Evolutionary conservation across 2,329 filamentous ascomycete genomes (phyloP).

Genomic region (Phialemonium atrogriseum): DNA sequence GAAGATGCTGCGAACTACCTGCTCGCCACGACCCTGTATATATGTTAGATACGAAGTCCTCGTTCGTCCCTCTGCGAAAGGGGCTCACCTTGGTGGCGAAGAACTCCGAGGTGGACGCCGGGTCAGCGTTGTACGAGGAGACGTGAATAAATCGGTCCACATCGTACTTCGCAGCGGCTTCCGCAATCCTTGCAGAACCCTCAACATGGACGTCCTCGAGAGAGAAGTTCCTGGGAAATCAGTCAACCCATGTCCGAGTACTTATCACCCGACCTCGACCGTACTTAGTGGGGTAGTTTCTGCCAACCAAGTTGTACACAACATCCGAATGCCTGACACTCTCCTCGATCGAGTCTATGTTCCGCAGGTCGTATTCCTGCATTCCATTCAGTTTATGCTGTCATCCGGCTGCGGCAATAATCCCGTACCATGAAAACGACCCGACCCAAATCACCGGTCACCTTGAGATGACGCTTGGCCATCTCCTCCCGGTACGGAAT

Average conservation of each 20-base stretch:
- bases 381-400: constrained; percentile 11
- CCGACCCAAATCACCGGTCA: constrained; percentile 87
- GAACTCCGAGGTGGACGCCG: constrained; percentile 77
- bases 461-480: constrained; percentile 93
- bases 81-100: constrained; percentile 71
- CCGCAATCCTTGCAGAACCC: constrained; percentile 82
- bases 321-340: constrained; percentile 95
- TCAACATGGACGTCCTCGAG: constrained; percentile 90
- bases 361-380: constrained; percentile 88
- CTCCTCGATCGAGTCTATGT: constrained; percentile 92
- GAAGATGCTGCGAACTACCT: constrained; percentile 79
- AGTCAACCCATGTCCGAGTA: constrained; percentile 18
- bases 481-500: constrained; percentile 95
- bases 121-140: constrained; percentile 85
- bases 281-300: constrained; percentile 93
- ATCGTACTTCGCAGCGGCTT: constrained; percentile 95
- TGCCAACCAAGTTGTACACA: constrained; percentile 92
- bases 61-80: not conserved
- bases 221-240: constrained; percentile 72
- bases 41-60: constrained; percentile 9
- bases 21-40: constrained; percentile 64
- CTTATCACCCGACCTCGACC: constrained; percentile 15
- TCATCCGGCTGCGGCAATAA: too few relatives aligned
- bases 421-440: constrained; percentile 72
- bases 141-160: constrained; percentile 95